Conservation (phyloP, 2,329 filamentous ascomycete genomes). For the Pyrenophora tritici-repentis region DNA sequence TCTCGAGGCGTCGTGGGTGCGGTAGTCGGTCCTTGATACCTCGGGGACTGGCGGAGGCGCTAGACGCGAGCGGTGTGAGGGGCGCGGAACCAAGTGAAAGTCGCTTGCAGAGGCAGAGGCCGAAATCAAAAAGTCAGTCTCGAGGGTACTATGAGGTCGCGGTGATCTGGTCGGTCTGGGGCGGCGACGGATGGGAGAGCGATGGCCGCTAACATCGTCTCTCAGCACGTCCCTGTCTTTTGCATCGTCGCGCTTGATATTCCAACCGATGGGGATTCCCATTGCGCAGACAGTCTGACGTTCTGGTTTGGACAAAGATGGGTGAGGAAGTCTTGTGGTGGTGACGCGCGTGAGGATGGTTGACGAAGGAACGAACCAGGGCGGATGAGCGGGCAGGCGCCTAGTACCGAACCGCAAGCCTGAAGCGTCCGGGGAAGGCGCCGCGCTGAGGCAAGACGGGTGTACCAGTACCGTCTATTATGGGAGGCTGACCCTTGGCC, state of each 20-base stretch:
- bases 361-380: conserved; percentile 24
- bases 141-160: conserved; percentile 23
- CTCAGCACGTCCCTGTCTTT: conserved; percentile 53
- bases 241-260: conserved; percentile 57
- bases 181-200: conserved; percentile 64
- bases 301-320: conserved; percentile 15
- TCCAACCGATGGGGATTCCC: conserved; percentile 56
- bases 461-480: too few relatives aligned
- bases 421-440: conserved; percentile 20
- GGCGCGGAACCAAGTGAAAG: conserved; percentile 20
- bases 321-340: conserved; percentile 22
- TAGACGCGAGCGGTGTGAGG: conserved; percentile 29
- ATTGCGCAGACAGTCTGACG: conserved; percentile 41
- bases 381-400: conserved; percentile 9
- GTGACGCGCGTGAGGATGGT: conserved; percentile 30
- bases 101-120: conserved; percentile 16
- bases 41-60: conserved; percentile 44
- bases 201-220: conserved; percentile 58
- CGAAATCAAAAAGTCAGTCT: conserved; percentile 22
- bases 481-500: background rate
- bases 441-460: conserved; percentile 1
- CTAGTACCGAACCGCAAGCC: conserved; percentile 24
- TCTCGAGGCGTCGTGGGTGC: conserved; percentile 21
- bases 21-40: conserved; percentile 25
- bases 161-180: conserved; percentile 33